Percentiles rank a stretch among this genome's conserved stretches.
Evolutionary conservation across 1,284 basidiomycete genomes (phyloP).

Genomic region (Exobasidium cylindrosporum): DNA sequence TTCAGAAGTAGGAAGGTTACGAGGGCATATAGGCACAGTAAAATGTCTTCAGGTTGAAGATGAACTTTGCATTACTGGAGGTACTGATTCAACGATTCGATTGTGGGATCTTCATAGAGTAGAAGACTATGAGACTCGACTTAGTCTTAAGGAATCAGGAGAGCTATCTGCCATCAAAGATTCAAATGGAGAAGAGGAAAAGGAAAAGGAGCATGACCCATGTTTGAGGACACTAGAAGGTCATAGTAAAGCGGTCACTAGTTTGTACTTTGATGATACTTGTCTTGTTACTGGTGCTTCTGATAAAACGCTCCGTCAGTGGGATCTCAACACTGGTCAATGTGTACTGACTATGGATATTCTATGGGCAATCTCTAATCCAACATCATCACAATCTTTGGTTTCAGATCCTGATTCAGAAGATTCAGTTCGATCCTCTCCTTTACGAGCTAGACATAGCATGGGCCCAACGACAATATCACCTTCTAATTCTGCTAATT

Average conservation of each 20-base stretch:
- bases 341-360: constrained; percentile 99
- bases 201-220: constrained; percentile 57
- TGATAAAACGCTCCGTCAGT: constrained; percentile 96
- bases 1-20: constrained; percentile 53
- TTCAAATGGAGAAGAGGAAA: constrained; percentile 16
- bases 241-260: constrained; percentile 85
- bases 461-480: not conserved
- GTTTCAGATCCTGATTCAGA: constrained; percentile 20
- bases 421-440: not conserved
- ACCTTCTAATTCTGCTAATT: not conserved
- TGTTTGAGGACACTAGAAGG: constrained; percentile 81
- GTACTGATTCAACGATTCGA: constrained; percentile 73
- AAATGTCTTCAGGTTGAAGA: constrained; percentile 93
- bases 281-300: constrained; percentile 94
- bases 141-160: constrained; percentile 34
- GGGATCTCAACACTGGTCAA: constrained; percentile 94
- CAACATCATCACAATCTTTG: constrained; percentile 62
- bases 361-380: constrained; percentile 96
- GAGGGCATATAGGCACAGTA: constrained; percentile 59
- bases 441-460: not conserved
- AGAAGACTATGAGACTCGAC: constrained; percentile 44
- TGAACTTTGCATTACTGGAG: constrained; percentile 83
- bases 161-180: constrained; percentile 17
- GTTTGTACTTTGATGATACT: constrained; percentile 90
- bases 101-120: constrained; percentile 52